These are phyloP conservation scores for Leptographium galeiforme DNA, from an alignment of 2,329 filamentous ascomycete genomes.

Conservation along the genomic window DNA sequence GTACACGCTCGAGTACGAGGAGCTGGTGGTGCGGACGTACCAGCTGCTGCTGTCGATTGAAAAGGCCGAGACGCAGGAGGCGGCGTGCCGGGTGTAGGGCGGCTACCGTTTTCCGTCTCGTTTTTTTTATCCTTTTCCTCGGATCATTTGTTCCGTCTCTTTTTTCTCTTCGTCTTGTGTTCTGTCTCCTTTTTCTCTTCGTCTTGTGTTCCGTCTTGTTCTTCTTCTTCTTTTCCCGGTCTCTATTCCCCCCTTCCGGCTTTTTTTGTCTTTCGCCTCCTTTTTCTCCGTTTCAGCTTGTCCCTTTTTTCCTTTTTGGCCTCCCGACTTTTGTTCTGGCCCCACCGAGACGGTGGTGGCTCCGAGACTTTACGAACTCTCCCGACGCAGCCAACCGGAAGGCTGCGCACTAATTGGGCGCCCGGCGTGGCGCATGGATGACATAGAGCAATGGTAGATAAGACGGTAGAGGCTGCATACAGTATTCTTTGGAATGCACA, in stretches of 20 bases:
- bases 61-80: slow-evolving; percentile 45
- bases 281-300: not conserved
- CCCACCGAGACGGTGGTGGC: too few species aligned
- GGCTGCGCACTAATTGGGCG: too few species aligned
- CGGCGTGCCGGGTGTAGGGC: slow-evolving; percentile 23
- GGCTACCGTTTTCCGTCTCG: too few species aligned
- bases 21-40: slow-evolving; percentile 52
- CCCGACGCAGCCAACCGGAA: too few species aligned
- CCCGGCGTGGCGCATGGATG: too few species aligned
- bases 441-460: too few species aligned
- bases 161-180: not conserved
- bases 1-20: slow-evolving; percentile 60
- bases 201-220: not conserved
- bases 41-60: slow-evolving; percentile 54
- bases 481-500: too few species aligned
- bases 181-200: not conserved
- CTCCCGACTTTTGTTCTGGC: too few species aligned
- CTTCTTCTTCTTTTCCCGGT: not conserved
- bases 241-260: not conserved
- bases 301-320: not conserved
- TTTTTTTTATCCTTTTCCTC: not conserved
- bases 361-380: too few species aligned
- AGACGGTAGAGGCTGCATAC: too few species aligned
- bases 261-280: too few species aligned
- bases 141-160: not conserved